These are phyloP conservation scores for Sporothrix brasiliensis DNA, from an alignment of 2,329 filamentous ascomycete genomes.

Conservation along the genomic window DNA sequence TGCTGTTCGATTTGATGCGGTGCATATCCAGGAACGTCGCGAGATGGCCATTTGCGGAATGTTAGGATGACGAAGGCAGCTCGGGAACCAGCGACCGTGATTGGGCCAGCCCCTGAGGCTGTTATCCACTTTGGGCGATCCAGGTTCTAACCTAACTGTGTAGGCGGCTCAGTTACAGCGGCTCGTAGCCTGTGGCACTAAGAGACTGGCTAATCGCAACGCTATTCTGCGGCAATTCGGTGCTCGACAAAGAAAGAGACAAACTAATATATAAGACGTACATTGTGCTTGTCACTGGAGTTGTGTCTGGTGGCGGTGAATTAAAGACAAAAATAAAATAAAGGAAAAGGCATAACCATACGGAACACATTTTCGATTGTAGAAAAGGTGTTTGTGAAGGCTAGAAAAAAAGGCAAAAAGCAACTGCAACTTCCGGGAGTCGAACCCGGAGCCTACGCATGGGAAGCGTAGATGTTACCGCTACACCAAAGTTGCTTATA, in stretches of 20 bases:
- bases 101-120: constrained; percentile 3
- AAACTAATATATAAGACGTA: too few relatives aligned
- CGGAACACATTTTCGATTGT: background rate
- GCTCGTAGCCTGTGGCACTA: too few relatives aligned
- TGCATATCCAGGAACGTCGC: background rate
- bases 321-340: background rate
- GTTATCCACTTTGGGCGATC: constrained; percentile 1
- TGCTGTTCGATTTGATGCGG: background rate
- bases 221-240: too few relatives aligned
- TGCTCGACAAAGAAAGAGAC: too few relatives aligned
- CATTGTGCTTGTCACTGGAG: too few relatives aligned
- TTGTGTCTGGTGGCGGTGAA: too few relatives aligned
- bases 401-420: constrained; percentile 11
- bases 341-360: background rate
- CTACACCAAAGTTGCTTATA: constrained; percentile 39
- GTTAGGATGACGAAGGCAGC: constrained; percentile 25
- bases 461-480: constrained; percentile 41
- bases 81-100: background rate
- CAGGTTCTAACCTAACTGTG: background rate
- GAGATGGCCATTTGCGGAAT: constrained; percentile 18
- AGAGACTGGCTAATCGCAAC: too few relatives aligned
- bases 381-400: background rate
- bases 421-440: constrained; percentile 40
- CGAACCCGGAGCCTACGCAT: constrained; percentile 41
- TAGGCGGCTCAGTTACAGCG: background rate